Evolutionary conservation across 2,329 filamentous ascomycete genomes (phyloP).

Genomic region (Tolypocladium album): DNA sequence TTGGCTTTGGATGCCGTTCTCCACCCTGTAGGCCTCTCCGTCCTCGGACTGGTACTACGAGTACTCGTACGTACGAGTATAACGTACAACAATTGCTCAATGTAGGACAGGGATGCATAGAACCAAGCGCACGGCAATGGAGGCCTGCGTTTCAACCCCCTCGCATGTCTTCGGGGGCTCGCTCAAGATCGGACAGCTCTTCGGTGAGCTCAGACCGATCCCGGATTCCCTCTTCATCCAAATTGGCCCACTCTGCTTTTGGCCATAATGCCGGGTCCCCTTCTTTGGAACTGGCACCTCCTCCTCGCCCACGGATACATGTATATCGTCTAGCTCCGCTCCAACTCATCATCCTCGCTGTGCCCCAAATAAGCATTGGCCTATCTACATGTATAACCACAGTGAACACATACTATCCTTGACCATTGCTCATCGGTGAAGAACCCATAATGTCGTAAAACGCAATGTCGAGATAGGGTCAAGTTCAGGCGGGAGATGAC

Average conservation of each 20-base stretch:
- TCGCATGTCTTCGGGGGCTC: neutral
- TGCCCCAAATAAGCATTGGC: neutral
- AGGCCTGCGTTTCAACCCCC: neutral
- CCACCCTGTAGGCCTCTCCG: neutral
- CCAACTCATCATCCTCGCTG: neutral
- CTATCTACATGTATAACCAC: no score
- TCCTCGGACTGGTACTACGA: neutral
- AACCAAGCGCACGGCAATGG: neutral
- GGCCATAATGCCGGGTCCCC: no score
- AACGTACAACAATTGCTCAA: neutral
- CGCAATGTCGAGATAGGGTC: no score
- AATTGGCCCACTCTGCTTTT: neutral
- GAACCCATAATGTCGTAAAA: no score
- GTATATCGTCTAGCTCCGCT: neutral
- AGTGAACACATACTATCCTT: neutral
- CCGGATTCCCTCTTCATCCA: neutral
- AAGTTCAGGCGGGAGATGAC: neutral
- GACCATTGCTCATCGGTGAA: neutral
- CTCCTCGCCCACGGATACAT: neutral
- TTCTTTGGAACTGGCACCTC: no score
- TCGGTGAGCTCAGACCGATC: neutral
- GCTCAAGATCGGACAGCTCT: neutral
- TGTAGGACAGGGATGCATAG: neutral
- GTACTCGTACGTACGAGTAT: no score
- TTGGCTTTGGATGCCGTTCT: neutral